Evolutionary conservation across 495 filamentous ascomycete genomes (phyloP).

Genomic region (Neohortaea acidophila): DNA sequence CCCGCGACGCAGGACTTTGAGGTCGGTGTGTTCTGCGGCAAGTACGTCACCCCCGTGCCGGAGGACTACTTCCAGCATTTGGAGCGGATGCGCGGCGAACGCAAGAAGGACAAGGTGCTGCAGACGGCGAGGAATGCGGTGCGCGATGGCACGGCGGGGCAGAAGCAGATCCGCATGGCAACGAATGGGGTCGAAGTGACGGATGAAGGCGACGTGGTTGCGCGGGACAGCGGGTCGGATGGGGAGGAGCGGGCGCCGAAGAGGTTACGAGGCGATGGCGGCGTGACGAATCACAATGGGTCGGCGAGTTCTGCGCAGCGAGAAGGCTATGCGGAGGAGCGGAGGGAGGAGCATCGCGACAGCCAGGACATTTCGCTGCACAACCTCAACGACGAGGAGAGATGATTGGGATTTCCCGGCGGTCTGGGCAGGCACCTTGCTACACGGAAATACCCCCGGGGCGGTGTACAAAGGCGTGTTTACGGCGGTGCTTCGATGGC

Average conservation of each 20-base stretch:
- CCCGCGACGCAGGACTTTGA: slow-evolving; percentile 53
- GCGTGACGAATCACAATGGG: too few relatives aligned
- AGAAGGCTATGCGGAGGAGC: slow-evolving; percentile 4
- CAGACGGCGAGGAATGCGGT: slow-evolving; percentile 56
- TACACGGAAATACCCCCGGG: too few relatives aligned
- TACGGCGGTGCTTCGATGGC: too few relatives aligned
- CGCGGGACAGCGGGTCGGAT: slow-evolving; percentile 14
- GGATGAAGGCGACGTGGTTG: slow-evolving; percentile 40
- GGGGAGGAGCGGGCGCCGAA: slow-evolving; percentile 11
- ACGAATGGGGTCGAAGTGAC: slow-evolving; percentile 46
- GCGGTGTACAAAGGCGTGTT: too few relatives aligned
- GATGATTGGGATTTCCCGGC: too few relatives aligned
- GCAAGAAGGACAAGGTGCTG: slow-evolving; percentile 52
- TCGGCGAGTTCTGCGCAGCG: background rate
- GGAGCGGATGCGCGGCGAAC: slow-evolving; percentile 58
- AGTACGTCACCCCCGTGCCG: slow-evolving; percentile 70
- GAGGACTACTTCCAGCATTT: slow-evolving; percentile 80
- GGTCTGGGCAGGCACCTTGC: too few relatives aligned
- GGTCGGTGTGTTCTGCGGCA: slow-evolving; percentile 90
- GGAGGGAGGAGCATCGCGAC: slow-evolving; percentile 4
- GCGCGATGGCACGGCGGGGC: slow-evolving; percentile 45
- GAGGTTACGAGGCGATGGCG: too few relatives aligned
- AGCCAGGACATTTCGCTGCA: slow-evolving; percentile 28
- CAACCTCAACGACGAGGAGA: slow-evolving; percentile 24
- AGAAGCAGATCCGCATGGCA: slow-evolving; percentile 46